Evolutionary conservation across 1,139 yeast genomes (phyloP).

Genomic region (Taiozyma sp.): DNA sequence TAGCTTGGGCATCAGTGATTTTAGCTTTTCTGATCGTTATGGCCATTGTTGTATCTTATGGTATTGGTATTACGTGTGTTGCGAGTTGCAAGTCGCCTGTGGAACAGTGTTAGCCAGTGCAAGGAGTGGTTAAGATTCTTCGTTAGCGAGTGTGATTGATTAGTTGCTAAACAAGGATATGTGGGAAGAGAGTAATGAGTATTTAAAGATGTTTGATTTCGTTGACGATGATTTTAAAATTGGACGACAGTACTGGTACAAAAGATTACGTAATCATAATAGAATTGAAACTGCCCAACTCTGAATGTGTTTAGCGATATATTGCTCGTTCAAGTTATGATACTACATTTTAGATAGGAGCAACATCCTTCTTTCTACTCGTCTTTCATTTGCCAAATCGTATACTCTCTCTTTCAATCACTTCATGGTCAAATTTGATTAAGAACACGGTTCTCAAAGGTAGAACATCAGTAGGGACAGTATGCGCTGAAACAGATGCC

Average conservation of each 20-base stretch:
- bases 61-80: not conserved
- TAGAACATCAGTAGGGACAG: conserved; percentile 48
- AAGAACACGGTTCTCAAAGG: conserved; percentile 80
- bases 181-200: not conserved
- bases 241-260: not conserved
- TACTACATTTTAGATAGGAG: too few species aligned
- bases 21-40: conserved; percentile 89
- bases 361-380: too few species aligned
- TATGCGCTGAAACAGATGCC: conserved; percentile 85
- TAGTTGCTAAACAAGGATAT: not conserved
- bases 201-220: not conserved
- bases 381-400: conserved; percentile 16
- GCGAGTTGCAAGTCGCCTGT: too few species aligned
- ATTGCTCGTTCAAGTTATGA: too few species aligned
- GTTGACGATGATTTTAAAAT: not conserved
- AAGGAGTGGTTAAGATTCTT: not conserved
- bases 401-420: conserved; percentile 46
- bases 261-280: not conserved
- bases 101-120: too few species aligned
- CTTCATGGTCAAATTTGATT: conserved; percentile 63
- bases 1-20: conserved; percentile 80
- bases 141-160: not conserved
- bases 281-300: too few species aligned
- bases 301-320: too few species aligned
- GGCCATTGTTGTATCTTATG: conserved; percentile 44